Evolutionary conservation across 768 basidiomycete genomes (phyloP), one percentile per base, ranked within the genome.

Genomic region (Trichaptum fuscoviolaceum): DNA sequence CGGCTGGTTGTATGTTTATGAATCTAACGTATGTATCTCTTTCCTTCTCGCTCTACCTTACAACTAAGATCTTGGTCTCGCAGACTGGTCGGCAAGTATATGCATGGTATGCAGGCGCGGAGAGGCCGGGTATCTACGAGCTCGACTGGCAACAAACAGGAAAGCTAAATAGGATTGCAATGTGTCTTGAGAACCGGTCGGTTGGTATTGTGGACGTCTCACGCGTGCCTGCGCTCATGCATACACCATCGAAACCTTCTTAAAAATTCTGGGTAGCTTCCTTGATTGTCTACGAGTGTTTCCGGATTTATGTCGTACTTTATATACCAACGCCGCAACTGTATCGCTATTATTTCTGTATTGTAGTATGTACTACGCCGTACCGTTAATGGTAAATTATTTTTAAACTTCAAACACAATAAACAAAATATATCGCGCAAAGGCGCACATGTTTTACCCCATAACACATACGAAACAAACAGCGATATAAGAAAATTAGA

Each of bases 1-100:
- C 72, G 91, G 92, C 8, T 84, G 84, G 79, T 71, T 95, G 65
- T 81, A 87, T 70, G 78, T 96, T 27, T 95, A 93, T 70, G 81
- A 87, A 67, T 79, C 88, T 34, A 78, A 84, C 78, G 92, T 91
- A 70, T 63, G 83, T 75, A 18, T 24, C n/a, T 57, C 42, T 52
- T 3, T 20, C 42, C 8, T 65, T 36, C 57, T n/a, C 63, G 27
- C 5, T 42, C 0, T 63, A n/a, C 63, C 36, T 7, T 35, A 17
- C 20, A 35, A 24, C 30, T 63, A 25, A 24, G 7, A n/a, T 12
- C 24, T 7, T 26, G 20, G 57, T 6, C 35, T 23, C 30, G 1
- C 64, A 82, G 83, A 73, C 75, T 7, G 72, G 71, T 58, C 79
- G 82, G 68, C 84, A 83, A 71, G 73, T 76, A 58, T 91, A 88